Evolutionary conservation across 257 asterid genomes (phyloP).

Genomic region (Petunia axillaris): DNA sequence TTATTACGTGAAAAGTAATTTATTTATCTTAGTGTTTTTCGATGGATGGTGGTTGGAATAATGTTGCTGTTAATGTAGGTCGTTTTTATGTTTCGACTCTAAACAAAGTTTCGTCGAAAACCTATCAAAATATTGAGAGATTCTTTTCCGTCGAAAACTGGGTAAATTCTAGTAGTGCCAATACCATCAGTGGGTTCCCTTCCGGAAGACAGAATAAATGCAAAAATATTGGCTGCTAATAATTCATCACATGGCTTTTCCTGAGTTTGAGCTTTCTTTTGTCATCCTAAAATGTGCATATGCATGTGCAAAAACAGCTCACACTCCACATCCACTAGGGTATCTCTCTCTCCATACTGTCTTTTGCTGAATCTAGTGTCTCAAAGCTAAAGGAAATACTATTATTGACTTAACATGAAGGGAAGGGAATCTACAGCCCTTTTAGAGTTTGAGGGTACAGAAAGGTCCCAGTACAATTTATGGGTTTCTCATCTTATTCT

Average conservation of each 20-base stretch:
- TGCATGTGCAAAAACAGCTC: slow-evolving; percentile 26
- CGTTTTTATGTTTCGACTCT: no score
- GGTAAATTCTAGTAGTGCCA: no score
- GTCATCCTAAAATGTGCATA: neutral
- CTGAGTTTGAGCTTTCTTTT: slow-evolving; percentile 11
- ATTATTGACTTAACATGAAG: slow-evolving; percentile 20
- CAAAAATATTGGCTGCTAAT: neutral
- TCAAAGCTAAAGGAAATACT: slow-evolving; percentile 4
- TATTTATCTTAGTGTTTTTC: no score
- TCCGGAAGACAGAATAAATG: slow-evolving; percentile 1
- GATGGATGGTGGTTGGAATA: no score
- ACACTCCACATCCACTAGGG: slow-evolving; percentile 26
- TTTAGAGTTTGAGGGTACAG: neutral
- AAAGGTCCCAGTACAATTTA: slow-evolving; percentile 17
- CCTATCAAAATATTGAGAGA: no score
- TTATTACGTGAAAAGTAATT: no score
- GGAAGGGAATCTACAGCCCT: slow-evolving; percentile 24
- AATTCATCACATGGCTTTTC: slow-evolving; percentile 9
- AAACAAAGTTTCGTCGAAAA: no score
- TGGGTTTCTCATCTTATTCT: neutral
- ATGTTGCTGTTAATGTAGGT: no score
- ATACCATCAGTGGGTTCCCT: slow-evolving; percentile 10
- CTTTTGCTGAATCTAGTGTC: slow-evolving; percentile 15
- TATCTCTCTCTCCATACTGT: neutral
- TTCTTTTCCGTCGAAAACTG: no score